These are phyloP conservation scores for Ceratocystis harringtonii DNA, from an alignment of 2,329 filamentous ascomycete species.

Conservation along the genomic window DNA sequence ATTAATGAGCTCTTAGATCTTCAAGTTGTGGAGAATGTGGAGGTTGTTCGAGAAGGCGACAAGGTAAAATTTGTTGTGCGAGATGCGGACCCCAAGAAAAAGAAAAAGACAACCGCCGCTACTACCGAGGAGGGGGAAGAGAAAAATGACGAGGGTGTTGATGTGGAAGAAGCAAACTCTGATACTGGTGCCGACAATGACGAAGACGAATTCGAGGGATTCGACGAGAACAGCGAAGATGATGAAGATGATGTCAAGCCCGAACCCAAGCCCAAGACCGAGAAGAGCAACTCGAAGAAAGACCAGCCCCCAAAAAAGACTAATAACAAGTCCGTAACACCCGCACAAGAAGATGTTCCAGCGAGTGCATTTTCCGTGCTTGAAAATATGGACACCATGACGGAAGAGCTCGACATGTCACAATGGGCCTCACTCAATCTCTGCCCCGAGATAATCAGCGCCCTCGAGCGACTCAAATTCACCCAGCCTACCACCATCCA, in stretches of 20 bases:
- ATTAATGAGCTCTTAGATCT: slow-evolving; percentile 88
- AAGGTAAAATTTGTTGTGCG: slow-evolving; percentile 41
- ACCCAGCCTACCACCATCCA: slow-evolving; percentile 72
- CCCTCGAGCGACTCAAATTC: slow-evolving; percentile 69
- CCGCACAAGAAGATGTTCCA: slow-evolving; percentile 23
- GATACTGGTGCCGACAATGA: slow-evolving; percentile 23
- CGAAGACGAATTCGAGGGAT: slow-evolving; percentile 49
- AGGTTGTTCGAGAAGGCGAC: slow-evolving; percentile 55
- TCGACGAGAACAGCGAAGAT: slow-evolving; percentile 36
- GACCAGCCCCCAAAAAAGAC: slow-evolving; percentile 13
- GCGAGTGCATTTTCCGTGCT: slow-evolving; percentile 24
- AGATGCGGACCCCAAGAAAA: slow-evolving; percentile 18
- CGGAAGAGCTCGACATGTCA: slow-evolving; percentile 53
- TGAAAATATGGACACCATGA: slow-evolving; percentile 39
- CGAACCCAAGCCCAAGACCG: slow-evolving; percentile 21
- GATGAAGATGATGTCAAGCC: slow-evolving; percentile 22
- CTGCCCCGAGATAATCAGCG: slow-evolving; percentile 54
- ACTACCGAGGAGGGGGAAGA: slow-evolving; percentile 29
- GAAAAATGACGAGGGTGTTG: slow-evolving; percentile 47
- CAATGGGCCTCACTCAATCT: slow-evolving; percentile 65
- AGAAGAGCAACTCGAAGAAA: slow-evolving; percentile 24
- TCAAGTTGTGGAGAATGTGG: slow-evolving; percentile 82
- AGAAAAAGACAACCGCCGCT: slow-evolving; percentile 9
- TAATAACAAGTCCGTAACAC: slow-evolving; percentile 13
- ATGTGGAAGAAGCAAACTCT: slow-evolving; percentile 15